A percentile compares a stretch with the other conserved stretches of the same genome.
Conservation (phyloP, 768 basidiomycete genomes). For the Auricularia sp. region DNA sequence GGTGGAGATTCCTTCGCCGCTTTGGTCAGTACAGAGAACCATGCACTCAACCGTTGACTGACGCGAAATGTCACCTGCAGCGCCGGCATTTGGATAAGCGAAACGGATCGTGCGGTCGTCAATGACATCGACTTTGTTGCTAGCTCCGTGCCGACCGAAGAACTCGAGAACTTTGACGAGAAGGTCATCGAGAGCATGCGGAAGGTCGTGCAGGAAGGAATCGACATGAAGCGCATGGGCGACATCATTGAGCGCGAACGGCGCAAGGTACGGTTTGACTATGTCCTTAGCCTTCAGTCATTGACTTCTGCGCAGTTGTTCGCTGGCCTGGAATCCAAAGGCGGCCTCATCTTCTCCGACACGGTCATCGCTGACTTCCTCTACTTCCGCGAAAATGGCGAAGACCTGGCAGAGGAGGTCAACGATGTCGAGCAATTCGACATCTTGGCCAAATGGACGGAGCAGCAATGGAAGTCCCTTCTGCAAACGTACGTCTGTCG, state of each 20-base stretch:
- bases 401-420: constrained; percentile 60
- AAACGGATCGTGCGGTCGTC: constrained; percentile 61
- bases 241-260: constrained; percentile 82
- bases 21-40: constrained; percentile 42
- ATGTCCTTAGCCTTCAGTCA: background rate
- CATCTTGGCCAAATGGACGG: constrained; percentile 59
- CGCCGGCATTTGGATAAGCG: constrained; percentile 77
- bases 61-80: constrained; percentile 25
- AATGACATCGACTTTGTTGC: constrained; percentile 69
- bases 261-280: constrained; percentile 49
- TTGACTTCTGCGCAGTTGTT: constrained; percentile 44
- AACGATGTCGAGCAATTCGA: constrained; percentile 70
- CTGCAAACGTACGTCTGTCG: constrained; percentile 49
- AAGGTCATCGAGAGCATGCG: constrained; percentile 59
- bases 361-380: constrained; percentile 75
- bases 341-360: constrained; percentile 69
- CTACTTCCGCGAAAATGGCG: constrained; percentile 76
- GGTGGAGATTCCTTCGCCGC: constrained; percentile 80
- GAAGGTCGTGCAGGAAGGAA: constrained; percentile 58
- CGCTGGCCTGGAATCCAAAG: constrained; percentile 72
- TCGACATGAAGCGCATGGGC: constrained; percentile 85
- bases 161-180: constrained; percentile 60
- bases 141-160: constrained; percentile 73
- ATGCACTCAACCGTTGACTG: background rate
- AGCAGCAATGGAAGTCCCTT: constrained; percentile 64